Evolutionary conservation across 164 flowering plant genomes (phyloP).

Genomic region (Cinnamomum micranthum): DNA sequence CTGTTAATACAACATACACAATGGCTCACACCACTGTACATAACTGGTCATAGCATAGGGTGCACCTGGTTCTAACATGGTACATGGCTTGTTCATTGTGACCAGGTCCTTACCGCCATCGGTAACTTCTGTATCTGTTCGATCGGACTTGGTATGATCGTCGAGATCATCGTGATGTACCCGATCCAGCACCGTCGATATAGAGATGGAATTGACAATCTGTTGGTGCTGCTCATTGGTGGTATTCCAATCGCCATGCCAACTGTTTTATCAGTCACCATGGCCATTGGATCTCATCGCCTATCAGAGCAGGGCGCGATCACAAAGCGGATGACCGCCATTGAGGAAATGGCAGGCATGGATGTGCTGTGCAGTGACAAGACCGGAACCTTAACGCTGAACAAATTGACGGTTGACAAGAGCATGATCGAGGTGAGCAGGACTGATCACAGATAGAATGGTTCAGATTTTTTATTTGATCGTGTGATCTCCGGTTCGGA

Average conservation of each 20-base stretch:
- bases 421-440: slow-evolving; percentile 30
- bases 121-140: slow-evolving; percentile 91
- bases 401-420: slow-evolving; percentile 82
- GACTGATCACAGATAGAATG: neutral
- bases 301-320: slow-evolving; percentile 89
- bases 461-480: neutral
- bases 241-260: slow-evolving; percentile 98
- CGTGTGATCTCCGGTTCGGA: too few species aligned
- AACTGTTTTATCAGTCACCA: slow-evolving; percentile 83
- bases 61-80: neutral
- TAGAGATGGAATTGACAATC: slow-evolving; percentile 81
- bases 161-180: slow-evolving; percentile 76
- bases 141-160: slow-evolving; percentile 62
- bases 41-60: neutral
- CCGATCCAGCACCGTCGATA: slow-evolving; percentile 65
- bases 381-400: slow-evolving; percentile 90
- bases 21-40: neutral
- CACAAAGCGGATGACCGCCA: slow-evolving; percentile 97
- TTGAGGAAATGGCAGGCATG: slow-evolving; percentile 97
- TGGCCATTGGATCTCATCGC: slow-evolving; percentile 93
- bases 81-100: neutral
- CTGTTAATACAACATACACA: neutral
- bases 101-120: slow-evolving; percentile 76
- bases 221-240: slow-evolving; percentile 78
- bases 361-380: slow-evolving; percentile 95